Percentiles rank a stretch among this genome's conserved stretches.
phyloP scores from a whole-genome alignment of 2,329 filamentous ascomycete genomes.

The Cladorrhinum sp. region DNA sequence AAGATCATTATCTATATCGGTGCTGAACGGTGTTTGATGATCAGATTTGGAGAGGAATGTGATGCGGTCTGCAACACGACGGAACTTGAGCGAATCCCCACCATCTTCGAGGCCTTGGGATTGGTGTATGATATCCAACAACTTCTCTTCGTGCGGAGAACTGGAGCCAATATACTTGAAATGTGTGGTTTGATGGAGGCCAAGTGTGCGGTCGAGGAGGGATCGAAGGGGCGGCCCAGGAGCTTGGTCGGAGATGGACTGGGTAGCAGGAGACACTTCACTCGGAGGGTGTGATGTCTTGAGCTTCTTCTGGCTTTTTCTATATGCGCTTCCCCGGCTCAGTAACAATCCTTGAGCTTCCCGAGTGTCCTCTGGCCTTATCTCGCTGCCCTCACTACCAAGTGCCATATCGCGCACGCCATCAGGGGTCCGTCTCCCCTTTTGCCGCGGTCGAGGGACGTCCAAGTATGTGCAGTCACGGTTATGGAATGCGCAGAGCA shows the following conservation, averaged over 20 bases:
- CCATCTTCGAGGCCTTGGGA: constrained; percentile 17
- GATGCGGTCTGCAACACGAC: constrained; percentile 25
- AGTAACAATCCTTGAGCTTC: not conserved
- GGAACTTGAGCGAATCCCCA: constrained; percentile 24
- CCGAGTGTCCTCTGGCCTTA: not conserved
- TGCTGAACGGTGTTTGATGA: constrained; percentile 21
- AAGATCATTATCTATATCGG: constrained; percentile 29
- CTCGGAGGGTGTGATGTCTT: constrained; percentile 13
- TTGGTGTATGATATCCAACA: constrained; percentile 27
- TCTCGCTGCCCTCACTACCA: constrained; percentile 13
- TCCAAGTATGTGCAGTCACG: constrained; percentile 65
- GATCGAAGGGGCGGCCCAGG: constrained; percentile 16
- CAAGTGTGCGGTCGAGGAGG: constrained; percentile 26
- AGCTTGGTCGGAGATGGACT: not conserved
- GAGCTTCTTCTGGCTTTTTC: constrained; percentile 14
- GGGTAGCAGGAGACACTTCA: not conserved
- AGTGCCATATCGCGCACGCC: constrained; percentile 22
- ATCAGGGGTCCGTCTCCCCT: constrained; percentile 43
- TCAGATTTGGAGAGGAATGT: constrained; percentile 28
- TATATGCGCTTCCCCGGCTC: not conserved
- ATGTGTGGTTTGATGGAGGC: constrained; percentile 24
- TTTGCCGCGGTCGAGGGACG: constrained; percentile 51
- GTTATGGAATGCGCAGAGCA: constrained; percentile 64
- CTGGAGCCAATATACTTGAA: constrained; percentile 27
- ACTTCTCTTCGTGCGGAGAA: constrained; percentile 27